Evolutionary conservation across 2,329 filamentous ascomycete genomes (phyloP), one percentile per base, ranked within the genome.

Genomic region (Huntiella moniliformis): DNA sequence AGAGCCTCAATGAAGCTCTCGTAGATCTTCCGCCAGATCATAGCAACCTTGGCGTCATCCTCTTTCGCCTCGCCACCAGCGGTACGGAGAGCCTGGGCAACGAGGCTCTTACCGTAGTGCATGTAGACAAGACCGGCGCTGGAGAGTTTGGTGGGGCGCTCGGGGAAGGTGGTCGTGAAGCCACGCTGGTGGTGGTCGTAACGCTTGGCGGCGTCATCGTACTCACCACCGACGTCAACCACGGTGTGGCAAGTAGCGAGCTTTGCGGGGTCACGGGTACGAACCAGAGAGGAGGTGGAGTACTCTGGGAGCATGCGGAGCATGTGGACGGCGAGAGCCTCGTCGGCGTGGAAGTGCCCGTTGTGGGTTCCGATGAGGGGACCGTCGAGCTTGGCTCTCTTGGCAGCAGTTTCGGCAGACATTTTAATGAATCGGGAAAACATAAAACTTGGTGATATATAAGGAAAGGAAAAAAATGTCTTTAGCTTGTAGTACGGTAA

Each of bases 291-390:
- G 18, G 85, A 79, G 54, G 71, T 65, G 47, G 70, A 61, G 68
- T 96, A 98, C 49, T 78, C 66, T 16, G 91, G 88, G 13, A 96
- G 80, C 48, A 82, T 74, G 53, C 86, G 85, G 54, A 98, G 82
- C 70, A 98, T 85, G 69, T 93, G 86, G 53, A 98, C 87, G 49
- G 91, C 91, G 38, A 98, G 77, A 51, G 91, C 88, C 67, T 98
- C 91, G 63, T 98, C 91, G 61, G 91, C 91, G 67, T 98, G 91
- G 73, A 98, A 98, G 69, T 95, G 86, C 54, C 91, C 91, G 66
- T 81, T 95, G 73, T 98, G 91, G 28, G 91, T 98, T 58, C 87
- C 91, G 60, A 95, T 92, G 55, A 50, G 74, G 69, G 48, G 44
- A 32, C 44, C 48, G 17, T 50, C 48, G 55, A 79, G 83, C 72